phyloP scores from a whole-genome alignment of 2,329 filamentous ascomycete species.

The Pyrenochaeta sp. region DNA sequence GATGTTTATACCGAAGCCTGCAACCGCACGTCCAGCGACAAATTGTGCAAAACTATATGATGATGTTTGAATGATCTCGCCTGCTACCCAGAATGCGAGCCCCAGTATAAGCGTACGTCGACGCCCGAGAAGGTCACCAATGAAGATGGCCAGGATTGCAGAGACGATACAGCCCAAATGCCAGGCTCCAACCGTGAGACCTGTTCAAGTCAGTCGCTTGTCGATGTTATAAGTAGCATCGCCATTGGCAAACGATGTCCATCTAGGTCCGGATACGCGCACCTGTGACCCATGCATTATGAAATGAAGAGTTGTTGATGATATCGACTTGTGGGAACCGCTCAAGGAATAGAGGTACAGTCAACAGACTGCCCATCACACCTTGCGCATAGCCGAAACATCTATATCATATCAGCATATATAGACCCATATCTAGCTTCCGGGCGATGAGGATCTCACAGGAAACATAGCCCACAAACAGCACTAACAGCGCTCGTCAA shows the following conservation, averaged over 20 bases:
- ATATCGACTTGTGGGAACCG: slow-evolving; percentile 39
- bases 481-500: slow-evolving; percentile 33
- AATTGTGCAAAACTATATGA: slow-evolving; percentile 59
- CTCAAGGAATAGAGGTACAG: slow-evolving; percentile 67
- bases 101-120: slow-evolving; percentile 60
- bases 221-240: neutral
- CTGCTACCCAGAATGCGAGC: slow-evolving; percentile 59
- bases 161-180: slow-evolving; percentile 67
- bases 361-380: slow-evolving; percentile 74
- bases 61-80: slow-evolving; percentile 59
- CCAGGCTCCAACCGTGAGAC: slow-evolving; percentile 42
- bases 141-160: slow-evolving; percentile 58
- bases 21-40: slow-evolving; percentile 59
- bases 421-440: neutral
- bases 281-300: slow-evolving; percentile 39
- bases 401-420: slow-evolving; percentile 32
- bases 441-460: slow-evolving; percentile 22
- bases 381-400: slow-evolving; percentile 70
- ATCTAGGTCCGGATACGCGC: neutral
- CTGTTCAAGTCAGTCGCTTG: slow-evolving; percentile 15
- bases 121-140: slow-evolving; percentile 60
- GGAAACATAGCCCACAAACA: slow-evolving; percentile 38
- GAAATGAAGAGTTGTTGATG: slow-evolving; percentile 25
- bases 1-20: slow-evolving; percentile 57
- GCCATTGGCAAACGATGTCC: neutral